Evolutionary conservation across 768 basidiomycete species (phyloP).

Genomic region (Galerina marginata): DNA sequence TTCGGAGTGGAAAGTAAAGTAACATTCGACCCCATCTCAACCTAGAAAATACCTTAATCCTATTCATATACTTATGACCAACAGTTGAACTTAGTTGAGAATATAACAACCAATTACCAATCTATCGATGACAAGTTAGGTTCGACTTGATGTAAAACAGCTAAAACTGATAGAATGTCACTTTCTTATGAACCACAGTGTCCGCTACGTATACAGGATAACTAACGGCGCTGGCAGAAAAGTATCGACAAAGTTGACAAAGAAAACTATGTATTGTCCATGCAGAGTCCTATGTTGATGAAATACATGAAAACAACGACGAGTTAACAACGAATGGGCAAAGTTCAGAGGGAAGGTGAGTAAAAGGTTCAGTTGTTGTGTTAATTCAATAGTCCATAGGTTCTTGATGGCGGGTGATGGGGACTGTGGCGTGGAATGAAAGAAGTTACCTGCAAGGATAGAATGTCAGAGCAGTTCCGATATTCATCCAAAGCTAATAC

Average conservation of each 20-base stretch:
- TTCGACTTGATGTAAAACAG: too few relatives aligned
- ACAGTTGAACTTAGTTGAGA: background rate
- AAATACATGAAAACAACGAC: background rate
- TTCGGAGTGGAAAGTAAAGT: slow-evolving; percentile 8
- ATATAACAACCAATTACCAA: background rate
- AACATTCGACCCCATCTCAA: slow-evolving; percentile 12
- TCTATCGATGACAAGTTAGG: too few relatives aligned
- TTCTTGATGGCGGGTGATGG: background rate
- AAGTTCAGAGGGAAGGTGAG: background rate
- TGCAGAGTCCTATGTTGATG: background rate
- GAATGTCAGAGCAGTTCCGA: background rate
- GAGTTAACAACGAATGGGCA: background rate
- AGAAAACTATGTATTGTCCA: background rate
- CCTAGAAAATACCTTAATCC: background rate
- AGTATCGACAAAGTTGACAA: background rate
- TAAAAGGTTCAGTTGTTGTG: background rate
- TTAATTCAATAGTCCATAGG: background rate
- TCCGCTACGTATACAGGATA: too few relatives aligned
- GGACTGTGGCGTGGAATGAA: background rate
- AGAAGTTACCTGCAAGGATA: background rate
- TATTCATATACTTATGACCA: background rate
- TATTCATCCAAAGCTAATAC: background rate
- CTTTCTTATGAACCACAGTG: too few relatives aligned
- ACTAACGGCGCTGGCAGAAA: too few relatives aligned
- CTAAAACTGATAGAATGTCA: too few relatives aligned